Conservation (phyloP, 257 asterid species). For the Solanum dulcamara region DNA sequence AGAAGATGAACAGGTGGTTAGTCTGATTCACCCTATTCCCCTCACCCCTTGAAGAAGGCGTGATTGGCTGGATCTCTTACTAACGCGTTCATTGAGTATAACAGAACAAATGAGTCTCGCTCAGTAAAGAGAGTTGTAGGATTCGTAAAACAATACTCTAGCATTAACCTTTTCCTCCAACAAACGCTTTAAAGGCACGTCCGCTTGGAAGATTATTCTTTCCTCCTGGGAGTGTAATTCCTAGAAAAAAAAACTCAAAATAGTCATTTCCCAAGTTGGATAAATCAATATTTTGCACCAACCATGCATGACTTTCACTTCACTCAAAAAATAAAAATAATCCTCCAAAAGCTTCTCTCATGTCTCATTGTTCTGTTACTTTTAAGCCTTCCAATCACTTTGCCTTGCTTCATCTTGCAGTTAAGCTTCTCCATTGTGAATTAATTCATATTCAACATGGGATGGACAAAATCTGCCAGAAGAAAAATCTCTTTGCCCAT, state of each 20-base stretch:
- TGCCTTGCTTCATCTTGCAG: not conserved
- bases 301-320: constrained; percentile 40
- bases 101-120: too few species aligned
- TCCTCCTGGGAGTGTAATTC: not conserved
- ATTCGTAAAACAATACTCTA: too few species aligned
- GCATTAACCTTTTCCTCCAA: too few species aligned
- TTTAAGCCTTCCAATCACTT: not conserved
- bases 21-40: too few species aligned
- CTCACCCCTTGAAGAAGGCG: too few species aligned
- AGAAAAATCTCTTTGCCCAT: constrained; percentile 35
- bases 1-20: not conserved
- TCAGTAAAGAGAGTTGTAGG: too few species aligned
- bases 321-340: constrained; percentile 30
- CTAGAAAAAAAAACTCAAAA: not conserved
- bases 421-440: not conserved
- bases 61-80: too few species aligned
- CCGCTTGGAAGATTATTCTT: too few species aligned
- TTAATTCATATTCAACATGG: constrained; percentile 17
- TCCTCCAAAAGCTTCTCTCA: constrained; percentile 2
- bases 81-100: too few species aligned
- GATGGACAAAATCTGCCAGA: constrained; percentile 21
- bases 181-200: too few species aligned
- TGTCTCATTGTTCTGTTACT: constrained; percentile 11
- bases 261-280: not conserved
- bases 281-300: not conserved